Evolutionary conservation across 1,139 yeast genomes (phyloP).

Genomic region (Zygosaccharomyces pseudobailii): DNA sequence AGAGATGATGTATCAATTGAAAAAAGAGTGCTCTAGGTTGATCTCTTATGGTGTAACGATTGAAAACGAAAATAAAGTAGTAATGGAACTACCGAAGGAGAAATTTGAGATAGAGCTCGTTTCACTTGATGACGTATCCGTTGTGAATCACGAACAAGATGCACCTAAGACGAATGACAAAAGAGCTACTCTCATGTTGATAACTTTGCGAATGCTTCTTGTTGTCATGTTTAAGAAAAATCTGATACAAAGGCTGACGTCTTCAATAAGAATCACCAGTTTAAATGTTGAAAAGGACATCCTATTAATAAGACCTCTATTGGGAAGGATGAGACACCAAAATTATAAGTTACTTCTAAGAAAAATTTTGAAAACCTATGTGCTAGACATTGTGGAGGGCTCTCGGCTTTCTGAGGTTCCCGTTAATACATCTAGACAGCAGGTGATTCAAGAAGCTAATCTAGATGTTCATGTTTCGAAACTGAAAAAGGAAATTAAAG

Average conservation of each 20-base stretch:
- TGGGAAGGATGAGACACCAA: constrained; percentile 32
- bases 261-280: constrained; percentile 8
- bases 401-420: constrained; percentile 12
- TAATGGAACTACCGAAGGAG: constrained; percentile 61
- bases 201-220: constrained; percentile 44
- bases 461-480: constrained; percentile 22
- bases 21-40: constrained; percentile 68
- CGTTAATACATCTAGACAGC: constrained; percentile 6
- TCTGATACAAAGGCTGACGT: constrained; percentile 24
- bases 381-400: constrained; percentile 23
- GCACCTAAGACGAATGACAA: constrained; percentile 32
- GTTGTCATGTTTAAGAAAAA: constrained; percentile 44
- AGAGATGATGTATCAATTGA: constrained; percentile 60
- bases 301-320: constrained; percentile 30
- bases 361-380: constrained; percentile 27
- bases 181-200: constrained; percentile 39
- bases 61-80: constrained; percentile 58
- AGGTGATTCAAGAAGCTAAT: background rate
- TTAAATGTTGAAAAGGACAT: constrained; percentile 19
- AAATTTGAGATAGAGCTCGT: constrained; percentile 66
- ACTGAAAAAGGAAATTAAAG: constrained; percentile 23
- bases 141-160: constrained; percentile 37
- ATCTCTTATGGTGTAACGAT: constrained; percentile 70
- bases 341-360: constrained; percentile 27
- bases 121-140: constrained; percentile 43